Evolutionary conservation across 78 protist genomes (phyloP).

Genomic region (Polysphondylium violaceum): DNA sequence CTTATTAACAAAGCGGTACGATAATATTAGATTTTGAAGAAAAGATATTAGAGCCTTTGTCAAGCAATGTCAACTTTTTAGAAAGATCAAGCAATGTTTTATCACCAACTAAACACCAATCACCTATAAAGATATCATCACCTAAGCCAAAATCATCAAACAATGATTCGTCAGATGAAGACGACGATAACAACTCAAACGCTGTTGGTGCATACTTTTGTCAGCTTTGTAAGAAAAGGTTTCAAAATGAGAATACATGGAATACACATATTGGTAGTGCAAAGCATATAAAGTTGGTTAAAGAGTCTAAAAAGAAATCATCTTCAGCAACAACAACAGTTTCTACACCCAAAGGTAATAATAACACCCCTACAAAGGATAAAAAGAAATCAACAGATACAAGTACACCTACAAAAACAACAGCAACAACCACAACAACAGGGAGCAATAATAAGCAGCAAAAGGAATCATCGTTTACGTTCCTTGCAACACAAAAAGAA

Average conservation of each 20-base stretch:
- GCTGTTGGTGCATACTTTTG: constrained; percentile 11
- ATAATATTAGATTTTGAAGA: constrained; percentile 37
- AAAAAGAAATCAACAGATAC: background rate
- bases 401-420: background rate
- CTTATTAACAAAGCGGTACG: background rate
- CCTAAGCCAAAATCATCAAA: background rate
- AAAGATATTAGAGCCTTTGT: constrained; percentile 50
- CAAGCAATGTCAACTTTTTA: no score
- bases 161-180: background rate
- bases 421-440: background rate
- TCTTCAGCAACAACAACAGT: background rate
- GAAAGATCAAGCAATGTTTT: constrained; percentile 8
- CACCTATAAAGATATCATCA: background rate
- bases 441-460: background rate
- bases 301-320: constrained; percentile 34
- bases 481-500: constrained; percentile 11
- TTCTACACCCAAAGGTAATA: background rate
- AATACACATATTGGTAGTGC: constrained; percentile 38
- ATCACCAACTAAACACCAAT: background rate
- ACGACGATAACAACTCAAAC: background rate
- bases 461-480: background rate
- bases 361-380: constrained; percentile 10
- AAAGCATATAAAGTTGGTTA: constrained; percentile 45
- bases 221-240: constrained; percentile 49
- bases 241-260: constrained; percentile 75